These are phyloP conservation scores for Talaromyces sp. DNA, from an alignment of 2,329 filamentous ascomycete species.

Conservation along the genomic window DNA sequence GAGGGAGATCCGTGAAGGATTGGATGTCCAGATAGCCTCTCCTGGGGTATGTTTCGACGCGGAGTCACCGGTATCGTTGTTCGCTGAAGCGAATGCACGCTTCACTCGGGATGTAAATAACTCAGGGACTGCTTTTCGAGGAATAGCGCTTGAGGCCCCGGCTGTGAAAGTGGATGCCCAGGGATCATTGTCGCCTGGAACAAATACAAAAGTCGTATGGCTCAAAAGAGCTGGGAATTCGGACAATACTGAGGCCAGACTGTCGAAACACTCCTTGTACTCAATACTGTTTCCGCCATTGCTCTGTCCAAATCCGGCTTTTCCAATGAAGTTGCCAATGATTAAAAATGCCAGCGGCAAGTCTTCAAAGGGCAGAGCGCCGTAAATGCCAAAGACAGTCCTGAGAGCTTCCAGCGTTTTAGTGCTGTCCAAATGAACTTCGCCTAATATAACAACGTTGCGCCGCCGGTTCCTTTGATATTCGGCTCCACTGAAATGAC, in stretches of 20 bases:
- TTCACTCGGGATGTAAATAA: constrained; percentile 86
- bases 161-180: constrained; percentile 78
- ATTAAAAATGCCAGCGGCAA: constrained; percentile 77
- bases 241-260: constrained; percentile 72
- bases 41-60: constrained; percentile 55
- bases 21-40: constrained; percentile 81
- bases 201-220: constrained; percentile 80
- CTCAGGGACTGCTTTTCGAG: constrained; percentile 63
- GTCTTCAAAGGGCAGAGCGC: constrained; percentile 58
- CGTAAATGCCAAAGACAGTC: constrained; percentile 73
- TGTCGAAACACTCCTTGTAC: constrained; percentile 95
- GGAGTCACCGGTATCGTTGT: constrained; percentile 60
- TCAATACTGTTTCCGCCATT: constrained; percentile 79
- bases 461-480: constrained; percentile 33
- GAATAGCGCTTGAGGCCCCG: constrained; percentile 46
- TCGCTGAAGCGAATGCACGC: constrained; percentile 73
- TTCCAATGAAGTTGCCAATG: constrained; percentile 73
- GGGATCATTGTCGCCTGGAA: constrained; percentile 95
- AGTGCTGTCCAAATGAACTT: constrained; percentile 81
- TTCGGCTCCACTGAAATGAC: constrained; percentile 27
- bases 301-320: constrained; percentile 59
- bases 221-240: constrained; percentile 80
- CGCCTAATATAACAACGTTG: constrained; percentile 72
- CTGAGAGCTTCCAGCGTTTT: constrained; percentile 75
- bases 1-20: constrained; percentile 74